A percentile compares a stretch with the other conserved stretches of the same genome.
These are phyloP conservation scores for Pseudonectria foliicola DNA, from an alignment of 2,329 filamentous ascomycete genomes.

Conservation along the genomic window DNA sequence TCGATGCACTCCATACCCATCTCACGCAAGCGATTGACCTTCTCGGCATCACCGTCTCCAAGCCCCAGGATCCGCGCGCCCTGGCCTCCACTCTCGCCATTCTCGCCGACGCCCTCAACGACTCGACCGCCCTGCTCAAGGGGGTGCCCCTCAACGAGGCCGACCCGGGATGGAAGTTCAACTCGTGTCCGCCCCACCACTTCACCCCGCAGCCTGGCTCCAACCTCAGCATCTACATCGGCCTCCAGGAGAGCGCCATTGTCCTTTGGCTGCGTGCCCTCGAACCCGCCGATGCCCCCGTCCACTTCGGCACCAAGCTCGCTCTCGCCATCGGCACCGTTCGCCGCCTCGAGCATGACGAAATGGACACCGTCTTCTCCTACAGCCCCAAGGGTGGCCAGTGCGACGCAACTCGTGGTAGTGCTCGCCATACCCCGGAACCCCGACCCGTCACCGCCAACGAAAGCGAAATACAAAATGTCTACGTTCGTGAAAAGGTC, in stretches of 20 bases:
- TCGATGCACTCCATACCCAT: constrained; percentile 65
- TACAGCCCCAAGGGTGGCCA: constrained; percentile 39
- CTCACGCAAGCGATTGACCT: constrained; percentile 81
- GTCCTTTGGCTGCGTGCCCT: constrained; percentile 64
- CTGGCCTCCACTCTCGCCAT: constrained; percentile 50
- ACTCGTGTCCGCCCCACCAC: constrained; percentile 36
- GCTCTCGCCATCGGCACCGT: constrained; percentile 62
- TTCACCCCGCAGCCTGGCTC: constrained; percentile 42
- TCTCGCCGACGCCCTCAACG: constrained; percentile 46
- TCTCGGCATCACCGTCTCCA: constrained; percentile 65
- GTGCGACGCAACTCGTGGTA: constrained; percentile 17
- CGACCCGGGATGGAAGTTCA: constrained; percentile 37
- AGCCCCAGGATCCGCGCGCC: constrained; percentile 49
- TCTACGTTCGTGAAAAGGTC: constrained; percentile 84
- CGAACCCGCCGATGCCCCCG: constrained; percentile 56
- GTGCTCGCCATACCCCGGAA: constrained; percentile 18
- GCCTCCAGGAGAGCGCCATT: constrained; percentile 62
- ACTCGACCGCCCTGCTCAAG: constrained; percentile 47
- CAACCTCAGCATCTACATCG: constrained; percentile 67
- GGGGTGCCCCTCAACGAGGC: constrained; percentile 38
- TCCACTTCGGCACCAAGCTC: constrained; percentile 58
- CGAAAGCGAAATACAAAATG: constrained; percentile 41
- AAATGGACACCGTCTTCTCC: constrained; percentile 68
- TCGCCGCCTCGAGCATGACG: constrained; percentile 64
- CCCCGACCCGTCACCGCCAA: constrained; percentile 13